These are phyloP conservation scores for Carnegiea gigantea DNA, from an alignment of 179 eudicot species.

Conservation along the genomic window DNA sequence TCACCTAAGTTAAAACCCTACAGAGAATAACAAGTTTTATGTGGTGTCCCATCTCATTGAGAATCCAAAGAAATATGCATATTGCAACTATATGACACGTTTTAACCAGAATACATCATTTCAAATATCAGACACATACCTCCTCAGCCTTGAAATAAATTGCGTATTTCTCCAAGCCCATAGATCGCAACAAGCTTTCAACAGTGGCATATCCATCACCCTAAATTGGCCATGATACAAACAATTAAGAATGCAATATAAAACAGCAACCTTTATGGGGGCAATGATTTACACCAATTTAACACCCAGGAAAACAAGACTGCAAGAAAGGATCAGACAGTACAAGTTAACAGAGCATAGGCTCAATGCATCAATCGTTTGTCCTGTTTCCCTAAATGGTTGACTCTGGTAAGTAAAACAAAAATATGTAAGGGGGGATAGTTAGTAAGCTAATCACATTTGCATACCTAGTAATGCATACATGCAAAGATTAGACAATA, in stretches of 20 bases:
- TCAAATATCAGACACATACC: constrained; percentile 38
- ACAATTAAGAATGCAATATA: constrained; percentile 8
- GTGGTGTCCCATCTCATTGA: background rate
- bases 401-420: background rate
- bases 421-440: background rate
- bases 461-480: background rate
- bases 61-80: constrained; percentile 7
- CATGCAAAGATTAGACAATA: background rate
- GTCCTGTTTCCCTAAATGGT: background rate
- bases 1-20: background rate
- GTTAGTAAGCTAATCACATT: background rate
- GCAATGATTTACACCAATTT: background rate
- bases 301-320: background rate
- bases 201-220: constrained; percentile 50
- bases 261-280: background rate
- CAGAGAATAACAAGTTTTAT: background rate
- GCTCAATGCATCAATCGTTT: background rate
- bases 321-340: background rate
- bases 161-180: constrained; percentile 70
- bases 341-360: background rate
- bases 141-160: constrained; percentile 82
- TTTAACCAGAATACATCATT: background rate
- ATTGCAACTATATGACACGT: background rate
- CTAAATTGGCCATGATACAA: constrained; percentile 34
- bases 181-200: constrained; percentile 62